Evolutionary conservation across 176 grass and related monocot genomes (phyloP), one percentile per base, ranked within the genome.

Genomic region (Oropetium thomaeum): DNA sequence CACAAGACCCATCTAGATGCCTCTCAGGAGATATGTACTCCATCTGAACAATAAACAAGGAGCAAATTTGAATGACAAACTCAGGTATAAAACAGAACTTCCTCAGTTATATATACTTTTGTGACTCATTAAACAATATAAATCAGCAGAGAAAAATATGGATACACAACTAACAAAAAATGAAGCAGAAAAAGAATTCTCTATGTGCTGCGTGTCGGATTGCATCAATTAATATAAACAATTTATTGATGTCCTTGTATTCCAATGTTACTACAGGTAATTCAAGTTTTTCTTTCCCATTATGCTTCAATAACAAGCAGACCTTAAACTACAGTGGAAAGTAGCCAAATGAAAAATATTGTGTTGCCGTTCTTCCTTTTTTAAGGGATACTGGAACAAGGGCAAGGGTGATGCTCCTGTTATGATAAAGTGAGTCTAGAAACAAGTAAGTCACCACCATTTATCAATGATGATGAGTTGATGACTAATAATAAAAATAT

Each of bases 11-110:
- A 41, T 91, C 89, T 25, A 87, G 68, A 68, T 42, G 81, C 76
- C 81, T 87, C 35, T 84, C 81, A 72, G 89, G 84, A 54, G 89
- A 87, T 67, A 84, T 33, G 71, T 81, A 87, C 57, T 90, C 89
- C 89, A 90, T 90, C 71, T 88, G 70, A 49, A 84, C 12, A 13
- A 32, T 19, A 20, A 79, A 52, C 9, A 63, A 86, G 48, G 9
- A 88, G 44, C 27, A 83, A 74, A 79, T 25, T 45, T 31, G 34
- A 63, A 74, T 52, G 67, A 14, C 14, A 47, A 10, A 25, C 9
- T 55, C 52, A 55, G 69, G 75, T 27, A 79, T 69, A 58, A 9
- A 59, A 60, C 27, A 72, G 54, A 77, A 30, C 54, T 62, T 55
- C n/a, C 37, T 31, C 17, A 13, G 1, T 61, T 81, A 74, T 88